Evolutionary conservation across 768 basidiomycete species (phyloP).

Genomic region (Mycena sanguinolenta): DNA sequence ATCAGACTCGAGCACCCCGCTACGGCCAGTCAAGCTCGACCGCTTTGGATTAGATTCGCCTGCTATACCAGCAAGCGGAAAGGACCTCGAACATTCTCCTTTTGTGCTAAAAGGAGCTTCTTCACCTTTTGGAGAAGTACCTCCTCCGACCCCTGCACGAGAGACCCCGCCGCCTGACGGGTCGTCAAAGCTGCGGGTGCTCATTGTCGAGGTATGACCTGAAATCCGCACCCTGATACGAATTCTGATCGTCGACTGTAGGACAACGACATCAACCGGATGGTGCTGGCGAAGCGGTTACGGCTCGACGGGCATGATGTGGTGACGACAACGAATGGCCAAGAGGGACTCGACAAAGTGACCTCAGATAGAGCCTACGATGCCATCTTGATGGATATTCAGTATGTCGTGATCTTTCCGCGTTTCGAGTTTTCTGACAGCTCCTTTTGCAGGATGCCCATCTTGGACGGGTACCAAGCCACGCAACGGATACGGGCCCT

Average conservation of each 20-base stretch:
- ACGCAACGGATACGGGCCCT: constrained; percentile 74
- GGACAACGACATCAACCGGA: constrained; percentile 83
- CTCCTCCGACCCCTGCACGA: constrained; percentile 3
- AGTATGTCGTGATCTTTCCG: constrained; percentile 58
- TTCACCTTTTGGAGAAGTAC: background rate
- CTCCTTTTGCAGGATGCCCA: constrained; percentile 72
- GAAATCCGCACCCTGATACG: background rate
- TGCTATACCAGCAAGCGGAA: constrained; percentile 16
- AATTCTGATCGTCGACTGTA: constrained; percentile 39
- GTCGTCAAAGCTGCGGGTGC: constrained; percentile 55
- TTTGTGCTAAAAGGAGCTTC: background rate
- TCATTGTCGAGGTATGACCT: constrained; percentile 76
- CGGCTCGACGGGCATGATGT: constrained; percentile 76
- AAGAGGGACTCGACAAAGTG: constrained; percentile 76
- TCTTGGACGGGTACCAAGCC: constrained; percentile 81
- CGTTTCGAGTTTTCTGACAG: background rate
- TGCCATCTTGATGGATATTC: constrained; percentile 86
- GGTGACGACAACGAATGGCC: constrained; percentile 78
- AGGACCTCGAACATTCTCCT: background rate
- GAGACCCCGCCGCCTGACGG: constrained; percentile 9
- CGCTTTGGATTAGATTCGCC: constrained; percentile 37
- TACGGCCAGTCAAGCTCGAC: constrained; percentile 55
- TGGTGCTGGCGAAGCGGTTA: constrained; percentile 77
- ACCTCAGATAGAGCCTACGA: constrained; percentile 74
- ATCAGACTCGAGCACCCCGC: constrained; percentile 44